Base-by-base conservation (phyloP, 768 basidiomycete species). In the Podaxis sp. region DNA sequence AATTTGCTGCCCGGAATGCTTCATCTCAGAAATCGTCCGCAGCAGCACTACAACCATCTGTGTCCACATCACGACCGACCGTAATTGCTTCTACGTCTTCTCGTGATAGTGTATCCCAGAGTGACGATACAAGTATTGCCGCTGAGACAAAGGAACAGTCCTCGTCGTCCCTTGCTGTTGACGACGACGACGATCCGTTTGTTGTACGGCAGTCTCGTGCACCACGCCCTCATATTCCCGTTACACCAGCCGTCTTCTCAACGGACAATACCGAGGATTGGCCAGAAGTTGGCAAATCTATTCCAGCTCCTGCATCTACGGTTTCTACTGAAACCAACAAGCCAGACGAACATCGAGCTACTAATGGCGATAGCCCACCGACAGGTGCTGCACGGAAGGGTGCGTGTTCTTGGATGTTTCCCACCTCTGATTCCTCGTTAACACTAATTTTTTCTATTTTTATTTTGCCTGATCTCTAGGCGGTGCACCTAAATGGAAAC, bases 1-100 rank as follows among this genome's bases (percentile, higher is more conserved):
- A 68, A 47, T 61, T 69, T 61, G 69, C 70, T 27, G 69, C 70
- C 38, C 57, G 63, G 55, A 59, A 62, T 56, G 66, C 67, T 32
- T 53, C 61, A 25, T n/a, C 42, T 2, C 48, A 27, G 18, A 51
- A 50, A 54, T n/a, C 53, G 10, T 1, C 58, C 6, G 9, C 44
- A 9, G 23, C 51, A 23, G 18, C 35, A 14, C 64, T 59, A 32
- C 62, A 67, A 11, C 62, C 61, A 32, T 27, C 62, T 14, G 25
- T 42, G 3, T 51, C 55, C 50, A 42, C 47, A 48, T 52, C 61
- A 28, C 53, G 27, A 57, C 35, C 59, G n/a, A 36, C 53, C 5
- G 37, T 18, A 37, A 23, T 27, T 11, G 32, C 52, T n/a, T 54
- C 50, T 11, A 25, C 57, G 16, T 46, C 57, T 11, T 50, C 42